A percentile compares a stretch with the other conserved stretches of the same genome.
Conservation (phyloP, 2,329 filamentous ascomycete genomes). For the Simplicillium aogashimaense region DNA sequence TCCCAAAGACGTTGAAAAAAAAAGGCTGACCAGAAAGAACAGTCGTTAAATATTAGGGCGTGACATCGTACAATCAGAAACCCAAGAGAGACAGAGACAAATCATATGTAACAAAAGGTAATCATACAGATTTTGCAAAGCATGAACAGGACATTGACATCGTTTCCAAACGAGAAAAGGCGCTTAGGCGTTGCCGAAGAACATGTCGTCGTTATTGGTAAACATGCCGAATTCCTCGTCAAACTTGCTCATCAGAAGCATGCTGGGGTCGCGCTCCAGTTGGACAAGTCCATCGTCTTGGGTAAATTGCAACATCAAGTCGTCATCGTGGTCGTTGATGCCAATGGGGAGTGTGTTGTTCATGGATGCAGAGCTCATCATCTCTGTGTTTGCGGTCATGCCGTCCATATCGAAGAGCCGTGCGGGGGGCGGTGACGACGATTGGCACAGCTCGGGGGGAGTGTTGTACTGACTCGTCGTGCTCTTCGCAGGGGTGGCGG, state of each 20-base stretch:
- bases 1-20: not conserved
- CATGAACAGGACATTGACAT: slow-evolving; percentile 3
- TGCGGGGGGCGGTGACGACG: slow-evolving; percentile 43
- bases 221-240: slow-evolving; percentile 47
- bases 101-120: slow-evolving; percentile 7
- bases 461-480: slow-evolving; percentile 43
- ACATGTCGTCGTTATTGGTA: slow-evolving; percentile 38
- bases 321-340: slow-evolving; percentile 34
- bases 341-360: slow-evolving; percentile 20
- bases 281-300: slow-evolving; percentile 30
- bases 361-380: slow-evolving; percentile 21
- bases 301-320: slow-evolving; percentile 29
- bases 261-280: slow-evolving; percentile 34
- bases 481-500: slow-evolving; percentile 40
- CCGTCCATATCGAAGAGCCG: slow-evolving; percentile 30
- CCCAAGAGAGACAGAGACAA: slow-evolving; percentile 2
- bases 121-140: slow-evolving; percentile 8
- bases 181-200: slow-evolving; percentile 29
- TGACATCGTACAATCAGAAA: not conserved
- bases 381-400: slow-evolving; percentile 18
- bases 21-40: not conserved
- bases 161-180: not conserved
- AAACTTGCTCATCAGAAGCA: slow-evolving; percentile 43
- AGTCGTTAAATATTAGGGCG: slow-evolving; percentile 1
- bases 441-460: slow-evolving; percentile 50